A percentile compares a stretch with the other conserved stretches of the same genome.
Conservation (phyloP, 2,329 filamentous ascomycete genomes). For the Coniochaeta sp. region DNA sequence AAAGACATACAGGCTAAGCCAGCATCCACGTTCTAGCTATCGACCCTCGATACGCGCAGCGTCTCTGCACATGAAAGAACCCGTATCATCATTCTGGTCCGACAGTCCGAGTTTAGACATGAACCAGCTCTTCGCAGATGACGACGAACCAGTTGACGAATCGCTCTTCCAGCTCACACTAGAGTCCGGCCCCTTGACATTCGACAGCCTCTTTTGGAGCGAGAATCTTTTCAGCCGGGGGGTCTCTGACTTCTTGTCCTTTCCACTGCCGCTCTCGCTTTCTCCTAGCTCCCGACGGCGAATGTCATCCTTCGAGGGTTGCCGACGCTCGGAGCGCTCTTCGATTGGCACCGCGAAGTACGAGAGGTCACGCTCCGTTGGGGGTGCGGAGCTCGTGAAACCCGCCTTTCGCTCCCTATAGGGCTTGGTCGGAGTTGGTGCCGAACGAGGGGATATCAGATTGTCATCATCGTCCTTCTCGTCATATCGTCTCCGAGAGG, state of each 20-base stretch:
- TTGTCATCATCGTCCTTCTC: too few species aligned
- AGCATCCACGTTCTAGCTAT: neutral
- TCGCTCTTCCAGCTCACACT: neutral
- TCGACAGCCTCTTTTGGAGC: too few species aligned
- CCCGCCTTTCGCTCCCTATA: neutral
- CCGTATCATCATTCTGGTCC: neutral
- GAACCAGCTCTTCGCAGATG: neutral
- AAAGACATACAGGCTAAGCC: neutral
- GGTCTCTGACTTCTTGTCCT: neutral
- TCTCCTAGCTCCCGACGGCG: neutral
- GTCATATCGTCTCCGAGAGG: neutral
- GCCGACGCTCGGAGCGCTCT: neutral
- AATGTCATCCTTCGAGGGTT: neutral
- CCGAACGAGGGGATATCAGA: neutral
- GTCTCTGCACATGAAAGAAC: neutral
- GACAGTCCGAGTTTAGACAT: neutral
- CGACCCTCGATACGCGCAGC: neutral
- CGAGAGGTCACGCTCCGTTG: neutral
- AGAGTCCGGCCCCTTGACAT: neutral
- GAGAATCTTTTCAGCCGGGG: neutral
- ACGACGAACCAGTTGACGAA: neutral
- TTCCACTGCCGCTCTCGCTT: neutral
- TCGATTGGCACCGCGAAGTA: neutral
- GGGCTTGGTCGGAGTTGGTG: neutral
- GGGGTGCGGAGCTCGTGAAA: neutral